phyloP scores from a whole-genome alignment of 257 asterid genomes.

The Knoxia roxburghii region DNA sequence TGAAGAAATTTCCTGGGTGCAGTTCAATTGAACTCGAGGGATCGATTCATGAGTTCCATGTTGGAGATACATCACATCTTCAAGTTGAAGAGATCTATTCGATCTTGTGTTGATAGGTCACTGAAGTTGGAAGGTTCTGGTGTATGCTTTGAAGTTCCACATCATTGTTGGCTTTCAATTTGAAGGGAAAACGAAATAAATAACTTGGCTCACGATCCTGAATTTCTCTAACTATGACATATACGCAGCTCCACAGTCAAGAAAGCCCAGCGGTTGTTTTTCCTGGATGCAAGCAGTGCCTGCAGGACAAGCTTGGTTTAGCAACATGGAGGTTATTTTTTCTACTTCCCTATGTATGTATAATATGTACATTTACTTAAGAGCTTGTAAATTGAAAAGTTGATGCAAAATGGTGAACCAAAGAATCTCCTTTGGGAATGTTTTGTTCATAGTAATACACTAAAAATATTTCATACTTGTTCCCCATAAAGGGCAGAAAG shows the following conservation, averaged over 20 bases:
- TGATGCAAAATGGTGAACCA: neutral
- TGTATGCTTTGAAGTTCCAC: neutral
- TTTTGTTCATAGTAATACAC: neutral
- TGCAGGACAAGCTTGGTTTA: neutral
- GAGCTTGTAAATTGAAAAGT: conserved; percentile 21
- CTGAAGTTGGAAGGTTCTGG: neutral
- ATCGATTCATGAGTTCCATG: conserved; percentile 66
- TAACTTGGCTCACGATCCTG: neutral
- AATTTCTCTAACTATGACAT: neutral
- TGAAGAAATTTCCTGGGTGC: conserved; percentile 66
- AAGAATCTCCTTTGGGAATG: neutral
- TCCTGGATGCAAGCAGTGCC: neutral
- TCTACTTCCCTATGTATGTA: neutral
- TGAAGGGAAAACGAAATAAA: neutral
- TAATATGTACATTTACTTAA: conserved; percentile 11
- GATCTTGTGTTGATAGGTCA: conserved; percentile 20
- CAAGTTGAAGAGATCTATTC: conserved; percentile 32
- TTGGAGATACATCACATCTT: conserved; percentile 45
- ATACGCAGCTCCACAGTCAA: neutral
- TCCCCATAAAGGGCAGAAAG: neutral
- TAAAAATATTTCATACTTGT: neutral
- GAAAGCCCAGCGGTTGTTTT: neutral
- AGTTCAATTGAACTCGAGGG: conserved; percentile 87
- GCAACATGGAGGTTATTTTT: neutral
- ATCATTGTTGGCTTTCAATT: neutral